Percentiles rank a stretch among this genome's conserved stretches.
These are phyloP conservation scores for Leucoagaricus sp. DNA, from an alignment of 1,284 basidiomycete species.

Conservation along the genomic window DNA sequence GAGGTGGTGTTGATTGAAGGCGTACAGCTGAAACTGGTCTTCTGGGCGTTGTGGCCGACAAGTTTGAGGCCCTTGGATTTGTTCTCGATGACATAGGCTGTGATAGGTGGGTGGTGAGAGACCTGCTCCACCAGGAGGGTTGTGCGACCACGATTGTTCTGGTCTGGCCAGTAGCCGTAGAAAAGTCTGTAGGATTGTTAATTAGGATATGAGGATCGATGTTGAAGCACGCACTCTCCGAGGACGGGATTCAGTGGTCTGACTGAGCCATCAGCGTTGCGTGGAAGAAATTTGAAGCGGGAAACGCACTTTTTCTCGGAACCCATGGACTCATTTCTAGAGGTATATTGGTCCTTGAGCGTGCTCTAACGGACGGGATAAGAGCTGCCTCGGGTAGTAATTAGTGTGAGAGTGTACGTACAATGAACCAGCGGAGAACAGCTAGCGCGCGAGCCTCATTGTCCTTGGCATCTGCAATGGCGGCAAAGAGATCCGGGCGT, in stretches of 20 bases:
- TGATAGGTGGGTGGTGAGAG: slow-evolving; percentile 92
- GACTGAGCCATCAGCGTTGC: slow-evolving; percentile 9
- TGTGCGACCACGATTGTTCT: slow-evolving; percentile 80
- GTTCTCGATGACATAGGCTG: slow-evolving; percentile 87
- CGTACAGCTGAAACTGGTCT: slow-evolving; percentile 87
- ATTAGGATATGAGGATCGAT: not conserved
- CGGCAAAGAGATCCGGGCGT: slow-evolving; percentile 81
- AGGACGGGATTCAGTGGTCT: slow-evolving; percentile 95
- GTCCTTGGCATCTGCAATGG: slow-evolving; percentile 75
- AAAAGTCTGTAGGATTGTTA: slow-evolving; percentile 62
- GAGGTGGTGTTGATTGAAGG: not conserved
- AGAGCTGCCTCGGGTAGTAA: not conserved
- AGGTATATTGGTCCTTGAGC: slow-evolving; percentile 94
- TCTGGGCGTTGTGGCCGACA: slow-evolving; percentile 93
- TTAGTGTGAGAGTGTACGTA: slow-evolving; percentile 35
- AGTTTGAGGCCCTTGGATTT: slow-evolving; percentile 77
- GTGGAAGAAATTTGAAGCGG: not conserved
- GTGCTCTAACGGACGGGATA: slow-evolving; percentile 57
- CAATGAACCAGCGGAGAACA: slow-evolving; percentile 91
- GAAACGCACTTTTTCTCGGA: slow-evolving; percentile 89
- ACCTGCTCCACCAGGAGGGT: slow-evolving; percentile 94
- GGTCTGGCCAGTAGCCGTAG: slow-evolving; percentile 90
- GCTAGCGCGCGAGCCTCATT: slow-evolving; percentile 74
- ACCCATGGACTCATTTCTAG: slow-evolving; percentile 90
- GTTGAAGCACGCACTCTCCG: slow-evolving; percentile 68